Percentiles rank a stretch among this genome's conserved stretches.
Conservation (phyloP, 352 stramenopile genomes). For the Pythium brachiatum region DNA sequence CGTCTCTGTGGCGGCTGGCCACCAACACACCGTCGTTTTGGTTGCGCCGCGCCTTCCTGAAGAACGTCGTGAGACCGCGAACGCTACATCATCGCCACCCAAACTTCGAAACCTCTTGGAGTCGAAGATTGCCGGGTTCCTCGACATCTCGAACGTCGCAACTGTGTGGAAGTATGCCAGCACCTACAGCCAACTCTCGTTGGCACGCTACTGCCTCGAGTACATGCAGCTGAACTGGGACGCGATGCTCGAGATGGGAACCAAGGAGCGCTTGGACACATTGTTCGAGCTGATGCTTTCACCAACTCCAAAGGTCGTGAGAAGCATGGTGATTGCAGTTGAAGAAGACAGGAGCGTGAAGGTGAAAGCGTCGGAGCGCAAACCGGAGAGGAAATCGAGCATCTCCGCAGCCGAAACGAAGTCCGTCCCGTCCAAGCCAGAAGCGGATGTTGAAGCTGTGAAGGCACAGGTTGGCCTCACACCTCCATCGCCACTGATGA, state of each 20-base stretch:
- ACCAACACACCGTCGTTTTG: conserved; percentile 75
- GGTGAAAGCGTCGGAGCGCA: background rate
- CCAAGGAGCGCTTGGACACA: conserved; percentile 54
- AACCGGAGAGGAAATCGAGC: conserved; percentile 16
- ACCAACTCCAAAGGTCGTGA: conserved; percentile 12
- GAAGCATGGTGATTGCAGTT: background rate
- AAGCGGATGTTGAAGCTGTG: background rate
- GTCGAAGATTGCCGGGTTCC: conserved; percentile 40
- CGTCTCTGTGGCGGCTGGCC: conserved; percentile 54
- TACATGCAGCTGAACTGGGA: conserved; percentile 80
- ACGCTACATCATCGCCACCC: conserved; percentile 3
- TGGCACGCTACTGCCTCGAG: conserved; percentile 47
- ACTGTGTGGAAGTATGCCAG: conserved; percentile 62
- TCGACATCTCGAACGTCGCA: conserved; percentile 61
- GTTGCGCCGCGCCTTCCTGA: conserved; percentile 41
- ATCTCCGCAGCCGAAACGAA: conserved; percentile 11
- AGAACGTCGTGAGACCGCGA: background rate
- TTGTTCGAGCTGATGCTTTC: conserved; percentile 67
- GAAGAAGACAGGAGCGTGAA: conserved; percentile 13
- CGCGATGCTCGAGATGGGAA: conserved; percentile 57
- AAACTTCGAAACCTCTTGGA: conserved; percentile 45
- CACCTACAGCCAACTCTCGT: conserved; percentile 37
- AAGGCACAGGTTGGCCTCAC: background rate
- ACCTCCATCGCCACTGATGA: background rate
- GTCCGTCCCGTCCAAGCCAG: background rate